Evolutionary conservation across 2,329 filamentous ascomycete genomes (phyloP).

Genomic region (Endothia cerciana): DNA sequence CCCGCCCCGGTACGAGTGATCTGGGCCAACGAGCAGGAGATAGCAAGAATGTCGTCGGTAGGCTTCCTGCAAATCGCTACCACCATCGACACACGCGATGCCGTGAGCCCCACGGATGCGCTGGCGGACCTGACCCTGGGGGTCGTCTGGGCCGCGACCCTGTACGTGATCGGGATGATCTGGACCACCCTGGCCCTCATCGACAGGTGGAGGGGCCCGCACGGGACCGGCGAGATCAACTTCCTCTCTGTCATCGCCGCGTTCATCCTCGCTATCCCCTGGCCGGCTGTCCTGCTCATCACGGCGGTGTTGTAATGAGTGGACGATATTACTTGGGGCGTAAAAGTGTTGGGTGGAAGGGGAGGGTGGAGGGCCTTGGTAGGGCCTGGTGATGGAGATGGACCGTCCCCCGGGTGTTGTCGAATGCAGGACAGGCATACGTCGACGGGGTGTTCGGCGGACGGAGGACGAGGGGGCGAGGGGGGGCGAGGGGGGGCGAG

Average conservation of each 20-base stretch:
- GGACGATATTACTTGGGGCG: neutral
- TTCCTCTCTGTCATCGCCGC: constrained; percentile 31
- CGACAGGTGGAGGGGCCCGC: constrained; percentile 36
- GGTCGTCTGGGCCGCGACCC: constrained; percentile 30
- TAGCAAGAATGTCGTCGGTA: constrained; percentile 19
- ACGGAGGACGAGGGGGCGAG: neutral
- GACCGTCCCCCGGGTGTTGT: neutral
- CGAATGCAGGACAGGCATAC: neutral
- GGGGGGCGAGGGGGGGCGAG: neutral
- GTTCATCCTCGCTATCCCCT: constrained; percentile 30
- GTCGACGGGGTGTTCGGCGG: neutral
- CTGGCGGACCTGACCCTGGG: constrained; percentile 30
- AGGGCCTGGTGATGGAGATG: too few species aligned
- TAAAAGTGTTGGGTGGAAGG: neutral
- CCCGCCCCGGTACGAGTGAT: too few species aligned
- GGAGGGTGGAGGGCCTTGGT: neutral
- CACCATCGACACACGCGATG: constrained; percentile 1
- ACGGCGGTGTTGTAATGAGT: constrained; percentile 13
- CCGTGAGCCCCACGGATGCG: constrained; percentile 27
- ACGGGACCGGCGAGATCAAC: constrained; percentile 31
- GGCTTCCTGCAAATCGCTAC: constrained; percentile 18
- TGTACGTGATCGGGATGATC: constrained; percentile 35
- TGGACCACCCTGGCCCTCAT: constrained; percentile 33
- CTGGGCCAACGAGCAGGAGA: neutral
- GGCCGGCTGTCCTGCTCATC: constrained; percentile 33